Percentiles rank a stretch among this genome's conserved stretches.
These are phyloP conservation scores for Eimeria praecox DNA, from an alignment of 169 alveolate genomes.

Conservation along the genomic window DNA sequence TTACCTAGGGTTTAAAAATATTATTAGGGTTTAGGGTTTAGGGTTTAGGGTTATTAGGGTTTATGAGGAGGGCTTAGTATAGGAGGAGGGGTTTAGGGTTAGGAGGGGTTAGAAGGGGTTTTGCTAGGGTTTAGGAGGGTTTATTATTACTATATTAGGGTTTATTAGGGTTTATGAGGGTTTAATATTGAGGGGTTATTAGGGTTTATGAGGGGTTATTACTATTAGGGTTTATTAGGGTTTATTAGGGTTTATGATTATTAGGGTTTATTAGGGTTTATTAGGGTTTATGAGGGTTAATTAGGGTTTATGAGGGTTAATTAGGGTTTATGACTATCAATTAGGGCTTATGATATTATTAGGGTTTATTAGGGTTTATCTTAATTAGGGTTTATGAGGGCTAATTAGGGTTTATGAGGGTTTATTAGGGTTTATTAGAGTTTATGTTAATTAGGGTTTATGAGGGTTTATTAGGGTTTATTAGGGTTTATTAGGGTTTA, in stretches of 20 bases:
- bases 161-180: neutral
- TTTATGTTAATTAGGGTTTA: conserved; percentile 1
- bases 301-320: neutral
- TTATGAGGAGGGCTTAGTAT: neutral
- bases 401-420: too few relatives aligned
- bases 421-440: neutral
- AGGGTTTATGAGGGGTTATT: too few relatives aligned
- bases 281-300: neutral
- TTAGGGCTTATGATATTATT: neutral
- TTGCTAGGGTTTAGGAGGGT: neutral
- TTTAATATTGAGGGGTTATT: neutral
- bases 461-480: too few relatives aligned
- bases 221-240: too few relatives aligned
- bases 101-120: too few relatives aligned
- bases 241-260: neutral
- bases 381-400: neutral
- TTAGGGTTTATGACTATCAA: neutral
- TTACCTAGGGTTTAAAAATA: neutral
- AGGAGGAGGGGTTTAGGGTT: too few relatives aligned
- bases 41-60: conserved; percentile 5
- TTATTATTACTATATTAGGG: too few relatives aligned
- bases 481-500: neutral
- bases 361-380: neutral
- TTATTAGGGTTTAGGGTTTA: neutral
- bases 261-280: conserved; percentile 21